Evolutionary conservation across 129 eudicot species (phyloP).

Genomic region (Gnaphalium uliginosum): DNA sequence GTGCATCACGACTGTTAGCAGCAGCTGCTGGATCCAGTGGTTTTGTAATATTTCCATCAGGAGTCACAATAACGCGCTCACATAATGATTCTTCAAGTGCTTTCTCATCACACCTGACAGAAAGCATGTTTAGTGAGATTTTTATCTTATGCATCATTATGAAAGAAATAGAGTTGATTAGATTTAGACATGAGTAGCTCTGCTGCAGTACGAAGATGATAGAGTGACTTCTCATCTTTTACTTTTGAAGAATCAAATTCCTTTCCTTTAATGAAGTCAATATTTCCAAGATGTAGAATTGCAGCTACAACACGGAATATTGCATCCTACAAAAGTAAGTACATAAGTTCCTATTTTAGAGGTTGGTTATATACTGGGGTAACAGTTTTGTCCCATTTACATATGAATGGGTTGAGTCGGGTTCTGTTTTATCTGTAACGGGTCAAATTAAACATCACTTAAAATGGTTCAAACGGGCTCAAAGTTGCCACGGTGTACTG

Average conservation of each 20-base stretch:
- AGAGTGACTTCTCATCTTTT: constrained; percentile 70
- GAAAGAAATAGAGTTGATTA: constrained; percentile 16
- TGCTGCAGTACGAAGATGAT: constrained; percentile 85
- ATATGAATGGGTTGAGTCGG: not conserved
- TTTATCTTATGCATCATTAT: constrained; percentile 10
- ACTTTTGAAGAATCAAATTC: constrained; percentile 89
- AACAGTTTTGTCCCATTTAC: not conserved
- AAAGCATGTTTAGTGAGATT: constrained; percentile 15
- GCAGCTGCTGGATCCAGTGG: constrained; percentile 90
- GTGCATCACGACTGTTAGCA: constrained; percentile 85
- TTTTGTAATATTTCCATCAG: constrained; percentile 93
- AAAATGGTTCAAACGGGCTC: not conserved
- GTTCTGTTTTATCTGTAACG: not conserved
- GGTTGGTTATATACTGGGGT: constrained; percentile 12
- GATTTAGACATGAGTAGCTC: constrained; percentile 79
- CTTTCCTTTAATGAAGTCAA: constrained; percentile 83
- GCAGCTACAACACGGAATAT: constrained; percentile 98
- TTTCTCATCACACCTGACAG: constrained; percentile 73
- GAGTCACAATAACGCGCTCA: constrained; percentile 96
- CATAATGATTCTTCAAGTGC: constrained; percentile 86
- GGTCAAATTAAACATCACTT: not conserved
- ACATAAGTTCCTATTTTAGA: constrained; percentile 5
- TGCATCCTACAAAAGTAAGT: constrained; percentile 61
- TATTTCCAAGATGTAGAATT: constrained; percentile 93
- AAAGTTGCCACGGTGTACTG: not conserved